Percentiles rank a stretch among this genome's conserved stretches.
These are phyloP conservation scores for Ogataea hybrid DNA, from an alignment of 1,139 yeast genomes.

Conservation along the genomic window DNA sequence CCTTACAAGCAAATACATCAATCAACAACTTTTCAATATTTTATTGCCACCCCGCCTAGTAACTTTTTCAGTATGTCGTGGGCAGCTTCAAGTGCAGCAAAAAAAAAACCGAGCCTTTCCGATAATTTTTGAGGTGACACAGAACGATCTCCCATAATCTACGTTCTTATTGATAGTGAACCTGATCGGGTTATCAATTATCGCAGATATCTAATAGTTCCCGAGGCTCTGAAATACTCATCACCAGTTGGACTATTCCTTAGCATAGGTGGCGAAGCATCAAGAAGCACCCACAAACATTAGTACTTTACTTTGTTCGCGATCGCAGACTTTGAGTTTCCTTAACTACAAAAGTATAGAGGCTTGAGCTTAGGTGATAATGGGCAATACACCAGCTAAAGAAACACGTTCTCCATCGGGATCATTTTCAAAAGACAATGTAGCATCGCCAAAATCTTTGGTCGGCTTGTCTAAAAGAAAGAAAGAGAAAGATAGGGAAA, in stretches of 20 bases:
- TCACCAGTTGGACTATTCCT: no score
- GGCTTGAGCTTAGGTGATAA: not conserved
- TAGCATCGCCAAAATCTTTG: slow-evolving; percentile 13
- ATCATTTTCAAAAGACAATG: slow-evolving; percentile 22
- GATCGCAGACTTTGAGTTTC: not conserved
- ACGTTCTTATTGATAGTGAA: no score
- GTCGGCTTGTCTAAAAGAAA: slow-evolving; percentile 21
- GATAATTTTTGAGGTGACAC: slow-evolving; percentile 4
- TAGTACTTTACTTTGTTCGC: not conserved
- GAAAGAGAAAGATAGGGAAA: slow-evolving; percentile 44
- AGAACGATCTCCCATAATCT: not conserved
- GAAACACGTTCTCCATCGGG: slow-evolving; percentile 18
- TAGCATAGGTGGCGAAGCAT: no score
- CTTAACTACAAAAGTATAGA: not conserved
- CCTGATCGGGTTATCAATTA: no score
- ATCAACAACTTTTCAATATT: no score
- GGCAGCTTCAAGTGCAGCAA: slow-evolving; percentile 1
- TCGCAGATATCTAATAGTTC: no score
- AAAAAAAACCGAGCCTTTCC: slow-evolving; percentile 9
- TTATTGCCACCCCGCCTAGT: no score
- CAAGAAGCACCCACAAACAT: no score
- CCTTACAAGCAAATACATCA: no score
- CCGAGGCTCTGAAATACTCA: no score
- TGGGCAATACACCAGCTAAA: slow-evolving; percentile 31
- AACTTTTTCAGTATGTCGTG: slow-evolving; percentile 1